Evolutionary conservation across 768 basidiomycete species (phyloP), one percentile per base, ranked within the genome.

Genomic region (Russula brevipes): DNA sequence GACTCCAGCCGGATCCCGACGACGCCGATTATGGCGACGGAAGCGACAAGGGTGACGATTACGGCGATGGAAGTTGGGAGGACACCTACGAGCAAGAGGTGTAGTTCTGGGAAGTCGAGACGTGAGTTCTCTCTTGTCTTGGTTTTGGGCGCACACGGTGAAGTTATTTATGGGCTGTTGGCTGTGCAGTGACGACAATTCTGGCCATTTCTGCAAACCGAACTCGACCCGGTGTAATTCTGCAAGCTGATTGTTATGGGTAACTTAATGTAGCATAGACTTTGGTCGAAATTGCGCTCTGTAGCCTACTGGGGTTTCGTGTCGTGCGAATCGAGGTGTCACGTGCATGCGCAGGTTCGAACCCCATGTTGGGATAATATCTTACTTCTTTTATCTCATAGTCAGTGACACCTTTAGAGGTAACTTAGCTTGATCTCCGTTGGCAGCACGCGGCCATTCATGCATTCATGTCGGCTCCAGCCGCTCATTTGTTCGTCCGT

Each of bases 1-100:
- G 60, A 64, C 8, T 66, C 58, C 55, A 69, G 64, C 36, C 65
- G 14, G 71, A 75, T 35, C 72, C 66, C 14, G 73, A 71, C 33
- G 68, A 63, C 9, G 74, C 62, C 2, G 76, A 72, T 24, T 74
- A 73, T 16, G 68, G 46, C 39, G 65, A 66, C 1, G 74, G 53
- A 31, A 76, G 75, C 61, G 78, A 78, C 19, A 79, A 81, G 63
- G 78, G 75, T 11, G 76, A 78, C 10, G 74, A 75, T 56, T 74
- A 73, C 56, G 67, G 51, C 16, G 61, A 50, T 41, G 49, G 6
- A 2, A 16, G 70, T 24, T 77, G 75, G 49, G 80, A 79, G 73
- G 86, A 83, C 52, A 77, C 72, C 31, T 91, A 88, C 68, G 88
- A 91, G 69, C 89, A 91, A 70, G 89, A 91, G 73, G 82, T 88